Evolutionary conservation across 768 basidiomycete species (phyloP), one percentile per base, ranked within the genome.

Genomic region (Suillus luteus): DNA sequence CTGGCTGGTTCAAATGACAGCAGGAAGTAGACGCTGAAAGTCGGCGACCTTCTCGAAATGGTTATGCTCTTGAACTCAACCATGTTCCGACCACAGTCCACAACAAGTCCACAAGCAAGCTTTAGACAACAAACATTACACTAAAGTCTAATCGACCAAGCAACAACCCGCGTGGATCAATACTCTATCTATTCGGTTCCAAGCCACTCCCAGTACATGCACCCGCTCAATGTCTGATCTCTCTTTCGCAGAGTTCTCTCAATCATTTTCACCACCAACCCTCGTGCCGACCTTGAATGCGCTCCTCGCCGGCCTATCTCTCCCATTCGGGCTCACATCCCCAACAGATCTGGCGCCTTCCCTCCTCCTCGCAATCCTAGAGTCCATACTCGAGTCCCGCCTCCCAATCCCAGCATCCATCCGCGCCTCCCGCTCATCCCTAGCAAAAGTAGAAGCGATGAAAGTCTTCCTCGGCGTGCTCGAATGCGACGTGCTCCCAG

Each of bases 391-490:
- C 43, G 71, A 76, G 24, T 70, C 76, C 7, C 84, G 86, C 31
- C 83, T 92, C 10, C 84, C 86, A 3, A 77, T 86, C 15, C 51
- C 70, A 22, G 38, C 68, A 8, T 55, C 72, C 22, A 71, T 77
- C 31, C 76, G 82, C 65, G 67, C 77, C 60, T 76, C 80, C 43
- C 73, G 79, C 69, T 77, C 73, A 60, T 49, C 64, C 62, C 62
- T 66, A 1, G 77, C 79, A 9, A 86, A 86, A 67, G 73, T 90
- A 1, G 83, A 88, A 55, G 84, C 83, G 38, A 87, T 89, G 80
- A 91, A 92, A 68, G 79, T 92, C 3, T 89, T 93, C 62, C 80
- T 93, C 8, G 91, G 91, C 1, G 83, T 91, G 7, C 79, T 93
- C 7, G 87, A 90, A 65, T 82, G 78, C 37, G 90, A 92, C 65